Percentiles rank a stretch among this genome's conserved stretches.
These are phyloP conservation scores for Camellia oleifera DNA, from an alignment of 179 eudicot species.

Conservation along the genomic window DNA sequence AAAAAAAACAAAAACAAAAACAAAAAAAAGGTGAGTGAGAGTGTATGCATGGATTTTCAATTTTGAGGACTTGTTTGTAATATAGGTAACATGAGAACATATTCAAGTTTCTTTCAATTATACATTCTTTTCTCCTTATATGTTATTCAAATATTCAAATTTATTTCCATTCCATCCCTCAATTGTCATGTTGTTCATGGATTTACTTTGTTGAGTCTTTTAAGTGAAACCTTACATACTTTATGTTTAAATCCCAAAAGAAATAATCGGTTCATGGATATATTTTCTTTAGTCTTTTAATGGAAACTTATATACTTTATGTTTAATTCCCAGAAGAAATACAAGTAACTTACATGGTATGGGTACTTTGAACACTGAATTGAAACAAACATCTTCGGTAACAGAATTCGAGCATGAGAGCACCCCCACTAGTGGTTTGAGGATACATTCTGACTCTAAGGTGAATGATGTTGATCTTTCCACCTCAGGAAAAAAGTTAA, in stretches of 20 bases:
- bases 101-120: no score
- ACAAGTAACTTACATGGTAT: conserved; percentile 12
- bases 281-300: background rate
- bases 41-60: background rate
- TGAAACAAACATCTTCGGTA: conserved; percentile 10
- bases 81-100: no score
- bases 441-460: background rate
- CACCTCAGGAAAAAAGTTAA: conserved; percentile 11
- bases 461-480: conserved; percentile 11
- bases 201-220: background rate
- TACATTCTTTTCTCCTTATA: no score
- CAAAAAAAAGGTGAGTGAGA: background rate
- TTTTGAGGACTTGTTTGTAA: background rate
- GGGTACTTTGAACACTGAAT: conserved; percentile 18
- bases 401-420: conserved; percentile 18
- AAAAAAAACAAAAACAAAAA: no score
- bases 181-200: background rate
- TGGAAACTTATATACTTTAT: background rate
- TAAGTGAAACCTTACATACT: background rate
- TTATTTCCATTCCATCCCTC: background rate
- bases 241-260: conserved; percentile 10
- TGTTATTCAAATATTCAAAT: no score
- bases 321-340: conserved; percentile 15
- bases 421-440: conserved; percentile 14
- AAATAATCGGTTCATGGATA: background rate